Base-by-base conservation (phyloP, 768 basidiomycete species). In the Phlebiopsis flavidoalba region DNA sequence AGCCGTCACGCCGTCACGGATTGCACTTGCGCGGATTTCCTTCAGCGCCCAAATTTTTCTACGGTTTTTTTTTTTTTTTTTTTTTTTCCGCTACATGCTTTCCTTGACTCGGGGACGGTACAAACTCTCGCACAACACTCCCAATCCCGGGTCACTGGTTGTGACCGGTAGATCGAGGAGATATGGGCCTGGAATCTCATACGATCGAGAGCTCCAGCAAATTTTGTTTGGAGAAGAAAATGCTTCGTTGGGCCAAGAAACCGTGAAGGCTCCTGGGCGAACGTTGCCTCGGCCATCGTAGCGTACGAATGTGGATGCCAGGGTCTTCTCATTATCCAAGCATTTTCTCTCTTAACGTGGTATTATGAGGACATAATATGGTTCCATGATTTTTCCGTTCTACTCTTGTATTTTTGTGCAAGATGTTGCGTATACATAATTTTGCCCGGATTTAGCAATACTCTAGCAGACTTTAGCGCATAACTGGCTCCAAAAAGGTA, bases 91-190 rank as follows among this genome's bases (percentile, higher is more conserved):
- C 76, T 95, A 24, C 84, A 84, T 58, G 68, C 75, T 24, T 76
- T 87, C 47, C 68, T 82, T 8, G 79, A 85, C 15, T 73, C 77
- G 1, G n/a, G n/a, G n/a, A 80, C 57, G 21, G 69, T 63, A 0
- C 70, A 70, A 37, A 65, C 69, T 8, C 64, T 66, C 8, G 63
- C 70, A 60, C 67, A 73, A 51, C 65, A 67, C 7, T 63, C 68
- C 12, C 73, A 70, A n/a, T 78, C 79, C 60, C 40, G 76, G 83
- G 0, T 67, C 90, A 50, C 77, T 95, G 35, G 80, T 91, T 12
- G 72, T 90, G 15, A 72, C 77, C 11, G 95, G 96, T 0, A 83
- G 95, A 1, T 91, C 89, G 40, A 80, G 90, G 53, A 76, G 89
- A 48, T 77, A n/a, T 91, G 73, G 84, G 84, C 0, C 78, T 80